Evolutionary conservation across 257 asterid species (phyloP), one percentile per base, ranked within the genome.

Genomic region (Nicotiana tomentosiformis): DNA sequence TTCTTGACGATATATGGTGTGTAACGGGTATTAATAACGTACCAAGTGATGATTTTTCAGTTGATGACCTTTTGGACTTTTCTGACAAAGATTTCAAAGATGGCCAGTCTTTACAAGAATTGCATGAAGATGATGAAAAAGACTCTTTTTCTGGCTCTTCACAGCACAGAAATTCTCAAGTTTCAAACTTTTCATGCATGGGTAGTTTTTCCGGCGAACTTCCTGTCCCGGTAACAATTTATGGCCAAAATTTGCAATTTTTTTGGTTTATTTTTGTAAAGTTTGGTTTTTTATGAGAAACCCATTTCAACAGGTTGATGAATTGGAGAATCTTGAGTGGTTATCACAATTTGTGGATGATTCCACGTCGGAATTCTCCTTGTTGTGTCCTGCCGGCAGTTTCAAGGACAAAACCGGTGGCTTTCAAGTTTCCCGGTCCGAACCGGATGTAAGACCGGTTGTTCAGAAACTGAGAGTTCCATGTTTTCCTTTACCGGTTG

Each of bases 11-110:
- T 87, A 94, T 89, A 64, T 92, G 93, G 92, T 88, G 92, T 84
- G 86, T 90, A 56, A 66, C 94, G 66, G 94, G 92, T 15, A 84
- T 90, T 26, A 92, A 89, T 89, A 83, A 26, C 90, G 97, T 69
- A n/a, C 65, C 84, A 3, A 68, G 84, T 62, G 98, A 97, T 65
- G 99, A 97, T 89, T 97, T 97, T 82, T 94, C 98, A 30, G 97
- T 97, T 16, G 99, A 97, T 60, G 99, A 97, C 83, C 98, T 97
- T 20, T 94, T 97, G 57, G 98, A 96, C 78, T 93, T 96, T 84
- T 86, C 98, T 68, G 98, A 90, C 7, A 90, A 93, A 55, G 94
- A 90, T 30, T 90, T 91, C 83, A 90, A 87, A 79, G 97, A 89
- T 0, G 90, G 79, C 51, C 51, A 43, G 12, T 78, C 83, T 33